These are phyloP conservation scores for Yarrowia porcina DNA, from an alignment of 805 yeast species.

Conservation along the genomic window DNA sequence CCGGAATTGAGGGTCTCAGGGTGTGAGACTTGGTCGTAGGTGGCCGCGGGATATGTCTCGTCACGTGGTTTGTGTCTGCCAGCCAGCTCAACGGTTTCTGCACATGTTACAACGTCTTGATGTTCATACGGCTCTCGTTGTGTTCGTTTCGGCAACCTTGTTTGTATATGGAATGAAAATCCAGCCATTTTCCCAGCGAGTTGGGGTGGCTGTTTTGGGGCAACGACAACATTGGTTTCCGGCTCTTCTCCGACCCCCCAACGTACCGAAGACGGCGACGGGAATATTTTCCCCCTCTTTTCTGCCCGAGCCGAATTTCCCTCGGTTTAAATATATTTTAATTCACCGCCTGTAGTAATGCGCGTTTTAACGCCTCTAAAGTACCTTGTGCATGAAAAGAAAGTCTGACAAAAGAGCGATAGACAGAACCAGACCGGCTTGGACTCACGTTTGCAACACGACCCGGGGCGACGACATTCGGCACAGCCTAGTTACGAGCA, in stretches of 20 bases:
- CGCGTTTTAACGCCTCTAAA: slow-evolving; percentile 21
- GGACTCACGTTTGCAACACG: neutral
- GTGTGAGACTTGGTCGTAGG: too few species aligned
- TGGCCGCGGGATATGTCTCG: too few species aligned
- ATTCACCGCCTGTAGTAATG: neutral
- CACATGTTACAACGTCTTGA: neutral
- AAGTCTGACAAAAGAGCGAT: slow-evolving; percentile 6
- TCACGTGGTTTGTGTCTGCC: neutral
- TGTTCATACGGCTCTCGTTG: neutral
- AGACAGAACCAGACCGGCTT: neutral
- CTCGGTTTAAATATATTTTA: neutral
- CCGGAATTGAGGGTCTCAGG: too few species aligned
- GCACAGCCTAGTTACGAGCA: neutral
- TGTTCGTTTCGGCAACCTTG: neutral
- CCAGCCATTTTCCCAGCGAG: neutral
- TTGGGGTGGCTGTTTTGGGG: too few species aligned
- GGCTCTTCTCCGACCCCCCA: too few species aligned
- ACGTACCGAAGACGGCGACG: neutral
- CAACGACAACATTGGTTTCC: too few species aligned
- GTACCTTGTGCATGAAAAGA: slow-evolving; percentile 18
- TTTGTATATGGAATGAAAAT: slow-evolving; percentile 2
- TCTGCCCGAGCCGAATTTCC: neutral
- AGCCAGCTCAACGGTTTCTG: too few species aligned
- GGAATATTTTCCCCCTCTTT: neutral
- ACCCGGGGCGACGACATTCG: neutral